phyloP scores from a whole-genome alignment of 2,329 filamentous ascomycete genomes.

The Trichoderma koningiopsis region DNA sequence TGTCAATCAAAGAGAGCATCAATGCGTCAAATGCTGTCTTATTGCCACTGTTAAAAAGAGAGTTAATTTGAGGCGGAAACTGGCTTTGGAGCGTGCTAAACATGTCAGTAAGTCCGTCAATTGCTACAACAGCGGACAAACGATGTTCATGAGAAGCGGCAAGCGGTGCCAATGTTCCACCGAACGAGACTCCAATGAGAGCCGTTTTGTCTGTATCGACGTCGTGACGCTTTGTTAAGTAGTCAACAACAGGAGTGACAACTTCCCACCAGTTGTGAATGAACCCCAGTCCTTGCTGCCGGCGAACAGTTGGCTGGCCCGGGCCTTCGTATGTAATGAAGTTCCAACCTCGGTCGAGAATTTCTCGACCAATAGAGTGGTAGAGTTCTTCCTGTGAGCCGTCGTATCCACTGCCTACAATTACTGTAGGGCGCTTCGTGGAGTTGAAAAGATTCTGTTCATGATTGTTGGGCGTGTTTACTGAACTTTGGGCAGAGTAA shows the following conservation, averaged over 20 bases:
- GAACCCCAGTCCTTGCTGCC: background rate
- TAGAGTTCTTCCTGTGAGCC: background rate
- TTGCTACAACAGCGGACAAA: background rate
- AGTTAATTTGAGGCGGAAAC: background rate
- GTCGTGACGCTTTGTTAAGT: background rate
- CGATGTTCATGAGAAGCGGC: background rate
- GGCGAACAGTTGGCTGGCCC: background rate
- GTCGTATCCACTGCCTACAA: background rate
- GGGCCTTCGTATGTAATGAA: background rate
- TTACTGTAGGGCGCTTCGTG: background rate
- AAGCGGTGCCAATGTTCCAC: background rate
- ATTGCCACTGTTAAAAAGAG: background rate
- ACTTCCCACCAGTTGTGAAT: background rate
- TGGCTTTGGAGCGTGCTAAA: background rate
- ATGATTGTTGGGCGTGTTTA: background rate
- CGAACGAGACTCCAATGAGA: background rate
- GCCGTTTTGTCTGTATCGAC: background rate
- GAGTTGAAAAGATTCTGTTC: background rate
- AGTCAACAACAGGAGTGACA: background rate
- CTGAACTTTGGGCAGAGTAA: background rate
- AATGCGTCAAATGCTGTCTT: background rate
- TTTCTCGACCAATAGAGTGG: background rate
- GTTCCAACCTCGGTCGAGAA: background rate
- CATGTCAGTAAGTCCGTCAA: background rate
- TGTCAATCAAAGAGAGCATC: background rate